phyloP scores from a whole-genome alignment of 1,139 yeast species.

The Yamadazyma triangularis region DNA sequence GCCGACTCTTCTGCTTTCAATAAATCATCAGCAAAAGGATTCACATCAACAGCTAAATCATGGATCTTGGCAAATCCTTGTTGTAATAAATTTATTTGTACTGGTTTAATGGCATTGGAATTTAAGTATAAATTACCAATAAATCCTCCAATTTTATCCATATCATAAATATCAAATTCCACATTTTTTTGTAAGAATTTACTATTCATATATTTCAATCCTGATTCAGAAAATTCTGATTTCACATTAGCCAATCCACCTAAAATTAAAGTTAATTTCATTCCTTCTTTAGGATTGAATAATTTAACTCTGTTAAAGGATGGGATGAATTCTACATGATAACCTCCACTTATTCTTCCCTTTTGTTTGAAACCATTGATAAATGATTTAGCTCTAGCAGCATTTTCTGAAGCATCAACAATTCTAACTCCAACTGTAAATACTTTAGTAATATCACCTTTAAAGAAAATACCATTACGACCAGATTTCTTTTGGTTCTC shows the following conservation, averaged over 20 bases:
- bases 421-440: conserved; percentile 51
- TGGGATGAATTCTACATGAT: conserved; percentile 65
- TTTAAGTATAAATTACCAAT: conserved; percentile 65
- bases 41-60: conserved; percentile 58
- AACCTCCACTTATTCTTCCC: conserved; percentile 48
- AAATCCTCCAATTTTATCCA: conserved; percentile 78
- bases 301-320: conserved; percentile 66
- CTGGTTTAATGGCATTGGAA: conserved; percentile 46
- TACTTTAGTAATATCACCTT: conserved; percentile 45
- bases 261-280: conserved; percentile 64
- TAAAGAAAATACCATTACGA: conserved; percentile 57
- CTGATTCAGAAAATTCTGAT: conserved; percentile 46
- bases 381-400: conserved; percentile 69
- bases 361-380: conserved; percentile 66
- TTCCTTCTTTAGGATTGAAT: conserved; percentile 66
- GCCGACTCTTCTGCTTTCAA: conserved; percentile 64
- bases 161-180: conserved; percentile 61
- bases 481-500: conserved; percentile 48
- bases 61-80: conserved; percentile 67
- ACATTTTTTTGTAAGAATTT: conserved; percentile 70
- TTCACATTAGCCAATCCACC: conserved; percentile 66
- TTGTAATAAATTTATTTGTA: conserved; percentile 57
- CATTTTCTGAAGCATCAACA: conserved; percentile 77
- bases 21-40: conserved; percentile 51
- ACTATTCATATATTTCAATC: conserved; percentile 51